phyloP scores from a whole-genome alignment of 306 rosid genomes.

The Medicago lupulina region DNA sequence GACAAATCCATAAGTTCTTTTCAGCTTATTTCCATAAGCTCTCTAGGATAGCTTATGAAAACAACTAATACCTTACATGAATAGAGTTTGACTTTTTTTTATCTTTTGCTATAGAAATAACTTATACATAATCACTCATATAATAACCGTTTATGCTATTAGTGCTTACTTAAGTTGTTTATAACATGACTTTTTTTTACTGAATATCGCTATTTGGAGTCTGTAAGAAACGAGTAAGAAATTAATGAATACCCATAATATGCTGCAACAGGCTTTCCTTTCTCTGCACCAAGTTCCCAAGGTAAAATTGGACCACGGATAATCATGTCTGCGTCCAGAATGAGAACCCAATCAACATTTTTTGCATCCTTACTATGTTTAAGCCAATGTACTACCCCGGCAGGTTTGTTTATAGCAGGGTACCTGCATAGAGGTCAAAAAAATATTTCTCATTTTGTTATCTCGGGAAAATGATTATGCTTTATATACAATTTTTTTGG shows the following conservation, averaged over 20 bases:
- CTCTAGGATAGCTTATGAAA: neutral
- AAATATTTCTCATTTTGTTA: slow-evolving; percentile 1
- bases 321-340: slow-evolving; percentile 97
- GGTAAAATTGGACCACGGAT: slow-evolving; percentile 94
- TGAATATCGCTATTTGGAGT: slow-evolving; percentile 12
- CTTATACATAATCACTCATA: too few species aligned
- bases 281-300: slow-evolving; percentile 99
- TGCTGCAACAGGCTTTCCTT: slow-evolving; percentile 94
- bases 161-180: neutral
- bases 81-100: neutral
- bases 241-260: slow-evolving; percentile 75
- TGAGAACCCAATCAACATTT: slow-evolving; percentile 96
- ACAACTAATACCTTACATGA: too few species aligned
- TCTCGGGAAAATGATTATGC: slow-evolving; percentile 13
- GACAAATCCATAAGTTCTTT: neutral
- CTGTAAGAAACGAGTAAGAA: slow-evolving; percentile 7
- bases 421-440: slow-evolving; percentile 70
- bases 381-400: slow-evolving; percentile 97
- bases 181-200: neutral
- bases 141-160: neutral
- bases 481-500: neutral
- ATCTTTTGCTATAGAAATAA: neutral
- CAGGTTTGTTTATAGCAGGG: slow-evolving; percentile 99
- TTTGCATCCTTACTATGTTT: slow-evolving; percentile 88
- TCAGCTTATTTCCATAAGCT: neutral